Percentiles rank a stretch among this genome's conserved stretches.
Conservation (phyloP, 2,329 filamentous ascomycete species). For the Colletotrichum limetticola region DNA sequence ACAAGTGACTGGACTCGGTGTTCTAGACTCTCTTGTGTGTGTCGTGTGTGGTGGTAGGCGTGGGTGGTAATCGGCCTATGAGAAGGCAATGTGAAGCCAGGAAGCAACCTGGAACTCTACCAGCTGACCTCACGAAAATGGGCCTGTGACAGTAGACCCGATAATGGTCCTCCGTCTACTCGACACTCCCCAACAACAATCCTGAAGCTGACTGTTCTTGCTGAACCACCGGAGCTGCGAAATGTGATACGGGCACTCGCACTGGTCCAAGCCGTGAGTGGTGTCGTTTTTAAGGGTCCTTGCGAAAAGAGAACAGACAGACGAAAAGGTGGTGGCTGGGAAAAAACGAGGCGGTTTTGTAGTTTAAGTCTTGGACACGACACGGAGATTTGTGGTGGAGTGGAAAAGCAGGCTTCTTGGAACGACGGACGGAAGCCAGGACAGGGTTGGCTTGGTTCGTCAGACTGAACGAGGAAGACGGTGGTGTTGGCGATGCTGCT, state of each 20-base stretch:
- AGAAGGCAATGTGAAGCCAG: constrained; percentile 17
- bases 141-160: constrained; percentile 24
- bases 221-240: background rate
- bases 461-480: constrained; percentile 12
- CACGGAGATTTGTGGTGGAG: constrained; percentile 14
- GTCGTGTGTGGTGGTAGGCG: constrained; percentile 24
- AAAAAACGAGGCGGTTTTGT: constrained; percentile 27
- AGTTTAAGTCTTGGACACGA: constrained; percentile 22
- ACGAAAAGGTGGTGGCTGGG: constrained; percentile 10
- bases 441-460: constrained; percentile 11
- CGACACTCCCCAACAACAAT: background rate
- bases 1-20: background rate
- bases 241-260: background rate
- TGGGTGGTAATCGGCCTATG: constrained; percentile 24
- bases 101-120: constrained; percentile 11
- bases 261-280: background rate
- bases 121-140: constrained; percentile 32
- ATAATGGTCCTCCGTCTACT: constrained; percentile 14
- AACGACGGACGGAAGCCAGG: constrained; percentile 13
- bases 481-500: constrained; percentile 30
- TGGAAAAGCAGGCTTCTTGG: constrained; percentile 30
- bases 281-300: constrained; percentile 23
- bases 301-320: background rate
- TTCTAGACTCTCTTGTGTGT: constrained; percentile 17
- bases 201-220: background rate